phyloP scores from a whole-genome alignment of 495 filamentous ascomycete genomes.

The Staphylotrichum tortipilum region DNA sequence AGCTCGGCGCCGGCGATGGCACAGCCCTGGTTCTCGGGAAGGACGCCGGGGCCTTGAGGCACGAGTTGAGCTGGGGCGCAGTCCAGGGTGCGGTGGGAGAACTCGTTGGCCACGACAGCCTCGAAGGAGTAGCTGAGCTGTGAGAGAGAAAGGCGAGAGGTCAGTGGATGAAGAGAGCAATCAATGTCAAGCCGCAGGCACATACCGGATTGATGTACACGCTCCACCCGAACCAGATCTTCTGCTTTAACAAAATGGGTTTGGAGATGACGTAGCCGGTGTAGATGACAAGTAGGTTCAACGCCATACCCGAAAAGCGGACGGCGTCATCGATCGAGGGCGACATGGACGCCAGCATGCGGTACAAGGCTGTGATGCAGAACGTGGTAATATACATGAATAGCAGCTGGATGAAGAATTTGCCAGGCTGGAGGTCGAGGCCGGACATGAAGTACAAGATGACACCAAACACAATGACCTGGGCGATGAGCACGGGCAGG shows the following conservation, averaged over 20 bases:
- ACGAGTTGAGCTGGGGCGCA: constrained; percentile 45
- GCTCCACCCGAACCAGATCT: constrained; percentile 72
- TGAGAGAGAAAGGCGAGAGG: neutral
- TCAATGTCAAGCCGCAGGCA: too few species aligned
- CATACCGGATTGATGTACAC: constrained; percentile 63
- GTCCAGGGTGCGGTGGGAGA: constrained; percentile 45
- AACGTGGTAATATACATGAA: constrained; percentile 56
- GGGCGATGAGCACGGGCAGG: constrained; percentile 59
- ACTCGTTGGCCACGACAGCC: constrained; percentile 59
- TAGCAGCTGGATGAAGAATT: constrained; percentile 75
- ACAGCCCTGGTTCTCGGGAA: constrained; percentile 51
- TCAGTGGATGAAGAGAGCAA: neutral
- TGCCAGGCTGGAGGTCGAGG: constrained; percentile 58
- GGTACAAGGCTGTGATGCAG: constrained; percentile 54
- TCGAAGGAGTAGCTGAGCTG: constrained; percentile 59
- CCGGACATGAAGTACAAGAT: constrained; percentile 73
- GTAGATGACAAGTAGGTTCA: constrained; percentile 67
- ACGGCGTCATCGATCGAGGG: constrained; percentile 54
- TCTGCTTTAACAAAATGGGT: constrained; percentile 46
- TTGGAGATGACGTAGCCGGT: constrained; percentile 67
- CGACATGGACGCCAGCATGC: constrained; percentile 58
- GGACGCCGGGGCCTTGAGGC: constrained; percentile 49
- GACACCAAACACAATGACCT: constrained; percentile 63
- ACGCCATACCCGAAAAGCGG: constrained; percentile 43
- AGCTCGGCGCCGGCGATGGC: constrained; percentile 45